phyloP scores from a whole-genome alignment of 129 eudicot genomes.

The Calendula officinalis region DNA sequence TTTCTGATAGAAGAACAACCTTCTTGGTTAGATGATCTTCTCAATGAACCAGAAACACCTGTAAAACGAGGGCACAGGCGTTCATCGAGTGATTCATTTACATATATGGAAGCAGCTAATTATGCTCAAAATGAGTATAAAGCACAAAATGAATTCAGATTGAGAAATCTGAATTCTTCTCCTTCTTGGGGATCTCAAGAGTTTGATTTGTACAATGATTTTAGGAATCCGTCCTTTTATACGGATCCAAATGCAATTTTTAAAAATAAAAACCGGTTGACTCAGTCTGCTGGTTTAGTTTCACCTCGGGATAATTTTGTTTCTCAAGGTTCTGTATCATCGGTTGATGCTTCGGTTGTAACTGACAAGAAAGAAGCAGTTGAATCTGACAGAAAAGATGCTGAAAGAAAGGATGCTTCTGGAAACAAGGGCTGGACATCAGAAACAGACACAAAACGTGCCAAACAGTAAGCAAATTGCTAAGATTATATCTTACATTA shows the following conservation, averaged over 20 bases:
- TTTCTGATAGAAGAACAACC: constrained; percentile 86
- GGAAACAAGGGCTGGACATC: constrained; percentile 47
- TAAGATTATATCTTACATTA: neutral
- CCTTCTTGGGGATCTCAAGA: constrained; percentile 84
- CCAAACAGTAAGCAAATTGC: constrained; percentile 64
- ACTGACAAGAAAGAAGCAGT: constrained; percentile 55
- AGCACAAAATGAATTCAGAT: constrained; percentile 56
- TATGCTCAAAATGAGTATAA: constrained; percentile 48
- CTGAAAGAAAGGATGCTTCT: constrained; percentile 64
- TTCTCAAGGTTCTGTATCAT: constrained; percentile 36
- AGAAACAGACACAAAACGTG: constrained; percentile 81
- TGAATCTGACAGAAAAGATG: constrained; percentile 57
- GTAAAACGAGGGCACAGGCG: constrained; percentile 92
- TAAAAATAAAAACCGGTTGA: constrained; percentile 43
- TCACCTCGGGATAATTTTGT: constrained; percentile 48
- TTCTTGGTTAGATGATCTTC: constrained; percentile 97
- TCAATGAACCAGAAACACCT: constrained; percentile 92
- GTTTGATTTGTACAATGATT: constrained; percentile 51
- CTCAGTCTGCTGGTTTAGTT: constrained; percentile 42
- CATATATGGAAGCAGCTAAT: constrained; percentile 65
- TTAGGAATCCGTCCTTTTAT: constrained; percentile 39
- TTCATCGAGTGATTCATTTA: constrained; percentile 92
- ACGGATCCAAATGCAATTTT: constrained; percentile 38
- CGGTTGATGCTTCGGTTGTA: constrained; percentile 45
- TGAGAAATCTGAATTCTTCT: constrained; percentile 41